Conservation (phyloP, 371 early-diverging fungal species). For the Actinomucor elegans region DNA sequence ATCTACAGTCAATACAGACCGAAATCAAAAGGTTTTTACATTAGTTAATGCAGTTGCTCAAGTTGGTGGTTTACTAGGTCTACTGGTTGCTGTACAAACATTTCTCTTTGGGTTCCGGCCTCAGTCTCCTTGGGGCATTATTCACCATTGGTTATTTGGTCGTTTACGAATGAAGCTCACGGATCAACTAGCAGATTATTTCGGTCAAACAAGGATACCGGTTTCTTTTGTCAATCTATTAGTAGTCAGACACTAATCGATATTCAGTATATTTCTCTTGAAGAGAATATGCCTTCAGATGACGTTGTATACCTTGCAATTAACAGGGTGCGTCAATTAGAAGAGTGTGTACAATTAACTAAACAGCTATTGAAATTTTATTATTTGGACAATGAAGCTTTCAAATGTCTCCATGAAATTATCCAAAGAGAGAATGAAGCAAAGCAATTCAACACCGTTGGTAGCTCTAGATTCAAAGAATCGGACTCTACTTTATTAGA, state of each 20-base stretch:
- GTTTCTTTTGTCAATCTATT: slow-evolving; percentile 35
- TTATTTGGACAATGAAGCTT: slow-evolving; percentile 35
- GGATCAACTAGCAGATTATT: slow-evolving; percentile 17
- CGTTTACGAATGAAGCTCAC: slow-evolving; percentile 17
- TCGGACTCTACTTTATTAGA: no score
- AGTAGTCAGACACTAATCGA: slow-evolving; percentile 30
- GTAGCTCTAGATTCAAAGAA: no score
- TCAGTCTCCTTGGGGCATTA: slow-evolving; percentile 38
- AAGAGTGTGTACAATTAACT: slow-evolving; percentile 30
- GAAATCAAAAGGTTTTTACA: slow-evolving; percentile 26
- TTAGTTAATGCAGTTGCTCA: slow-evolving; percentile 28
- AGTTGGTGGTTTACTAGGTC: slow-evolving; percentile 34
- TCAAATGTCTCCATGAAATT: no score
- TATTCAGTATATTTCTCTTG: slow-evolving; percentile 35
- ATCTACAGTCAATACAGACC: not conserved
- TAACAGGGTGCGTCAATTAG: no score
- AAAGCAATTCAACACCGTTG: no score
- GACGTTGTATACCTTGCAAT: no score
- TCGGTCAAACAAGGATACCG: slow-evolving; percentile 13
- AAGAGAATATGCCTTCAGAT: no score
- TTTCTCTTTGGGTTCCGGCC: slow-evolving; percentile 40
- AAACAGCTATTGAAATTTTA: slow-evolving; percentile 32
- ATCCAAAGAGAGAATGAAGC: no score
- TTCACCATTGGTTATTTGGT: slow-evolving; percentile 41
- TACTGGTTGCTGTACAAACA: slow-evolving; percentile 31